Evolutionary conservation across 176 grass and related monocot genomes (phyloP), one percentile per base, ranked within the genome.

Genomic region (Stipa capillata): DNA sequence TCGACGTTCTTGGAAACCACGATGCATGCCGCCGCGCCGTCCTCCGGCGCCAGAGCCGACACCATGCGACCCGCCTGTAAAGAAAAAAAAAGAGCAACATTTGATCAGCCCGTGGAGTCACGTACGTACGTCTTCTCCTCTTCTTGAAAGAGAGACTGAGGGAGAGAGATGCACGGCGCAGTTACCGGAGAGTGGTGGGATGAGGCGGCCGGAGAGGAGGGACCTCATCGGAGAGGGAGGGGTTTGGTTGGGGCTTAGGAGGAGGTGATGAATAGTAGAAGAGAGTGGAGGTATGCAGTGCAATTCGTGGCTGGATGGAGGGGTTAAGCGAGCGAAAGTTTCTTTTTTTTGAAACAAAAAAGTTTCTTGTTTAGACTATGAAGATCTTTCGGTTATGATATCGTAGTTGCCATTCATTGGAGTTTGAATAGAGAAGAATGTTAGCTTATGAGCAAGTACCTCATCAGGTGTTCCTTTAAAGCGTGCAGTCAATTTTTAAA

Each of bases 221-320:
- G 73, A 57, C 23, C 2, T 28, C 32, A 14, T 2, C 33, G 69
- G 71, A 73, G 65, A 13, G 7, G 32, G 16, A 60, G 74, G 58
- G 58, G 75, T 64, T 78, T 78, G 75, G 42, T 35, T 62, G 74
- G 74, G 74, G 57, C 33, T 77, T 78, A 45, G 3, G 18, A 37
- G 17, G 18, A 43, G 40, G 5, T 25, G 56, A 32, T 2, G 29
- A 48, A 27, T n/a, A 29, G 6, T 20, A 11, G 15, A 33, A 36
- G 32, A 36, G n/a, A n/a, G n/a, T n/a, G n/a, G n/a, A 0, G 2
- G 16, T 37, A n/a, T 45, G 39, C 6, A 79, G 11, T 24, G 63
- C 63, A 15, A 3, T 67, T 41, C 28, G 4, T 43, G 63, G n/a
- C n/a, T n/a, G n/a, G n/a, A n/a, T n/a, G n/a, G n/a, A n/a, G n/a